Percentiles rank a stretch among this genome's conserved stretches.
These are phyloP conservation scores for Brettanomyces sp. DNA, from an alignment of 805 yeast species.

Conservation along the genomic window DNA sequence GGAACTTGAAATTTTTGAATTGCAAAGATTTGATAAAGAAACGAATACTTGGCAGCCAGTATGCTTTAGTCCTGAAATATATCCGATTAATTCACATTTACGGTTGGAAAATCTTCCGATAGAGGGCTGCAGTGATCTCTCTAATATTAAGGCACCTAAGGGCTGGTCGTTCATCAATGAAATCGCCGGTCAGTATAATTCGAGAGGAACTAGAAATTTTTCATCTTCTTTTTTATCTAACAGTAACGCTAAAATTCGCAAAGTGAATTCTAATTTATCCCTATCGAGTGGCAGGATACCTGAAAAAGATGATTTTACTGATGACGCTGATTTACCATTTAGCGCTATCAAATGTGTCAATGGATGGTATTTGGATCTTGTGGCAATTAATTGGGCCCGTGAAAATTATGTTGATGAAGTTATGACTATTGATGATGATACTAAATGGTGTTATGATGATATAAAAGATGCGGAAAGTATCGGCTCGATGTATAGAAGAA, in stretches of 20 bases:
- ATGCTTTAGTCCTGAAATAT: constrained; percentile 49
- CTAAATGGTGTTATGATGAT: constrained; percentile 80
- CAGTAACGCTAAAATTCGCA: neutral
- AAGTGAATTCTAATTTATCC: neutral
- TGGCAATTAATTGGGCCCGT: constrained; percentile 57
- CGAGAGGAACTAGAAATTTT: neutral
- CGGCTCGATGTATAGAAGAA: constrained; percentile 36
- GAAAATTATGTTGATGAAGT: constrained; percentile 38
- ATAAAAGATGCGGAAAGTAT: constrained; percentile 11
- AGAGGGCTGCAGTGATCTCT: constrained; percentile 21
- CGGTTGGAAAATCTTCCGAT: constrained; percentile 24
- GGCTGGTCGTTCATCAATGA: constrained; percentile 42
- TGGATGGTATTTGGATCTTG: constrained; percentile 61
- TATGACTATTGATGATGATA: constrained; percentile 58
- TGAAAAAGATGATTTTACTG: neutral
- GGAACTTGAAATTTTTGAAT: constrained; percentile 58
- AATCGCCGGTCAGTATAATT: too few relatives aligned
- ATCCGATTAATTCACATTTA: constrained; percentile 36
- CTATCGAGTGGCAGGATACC: neutral
- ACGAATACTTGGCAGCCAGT: constrained; percentile 54
- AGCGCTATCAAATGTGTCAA: constrained; percentile 6
- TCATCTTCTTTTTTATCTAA: neutral
- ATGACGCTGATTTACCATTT: neutral
- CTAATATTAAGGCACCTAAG: constrained; percentile 44
- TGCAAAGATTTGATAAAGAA: constrained; percentile 42